Conservation (phyloP, 2,329 filamentous ascomycete genomes). For the Trichoderma harzianum region DNA sequence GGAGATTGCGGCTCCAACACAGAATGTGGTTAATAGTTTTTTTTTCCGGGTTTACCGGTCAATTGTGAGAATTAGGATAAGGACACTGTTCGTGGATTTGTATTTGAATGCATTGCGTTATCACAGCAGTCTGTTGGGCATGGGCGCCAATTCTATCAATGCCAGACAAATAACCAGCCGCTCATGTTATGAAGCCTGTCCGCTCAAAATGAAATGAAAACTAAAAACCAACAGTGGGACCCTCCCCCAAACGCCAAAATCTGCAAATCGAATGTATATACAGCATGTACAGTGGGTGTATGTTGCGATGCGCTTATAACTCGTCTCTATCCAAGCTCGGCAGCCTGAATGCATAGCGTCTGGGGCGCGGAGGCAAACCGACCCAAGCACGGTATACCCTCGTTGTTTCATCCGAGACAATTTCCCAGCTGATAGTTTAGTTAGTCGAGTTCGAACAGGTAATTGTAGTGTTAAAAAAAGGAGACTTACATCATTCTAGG, state of each 20-base stretch:
- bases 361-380: slow-evolving; percentile 49
- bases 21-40: neutral
- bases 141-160: neutral
- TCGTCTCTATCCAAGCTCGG: slow-evolving; percentile 46
- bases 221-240: neutral
- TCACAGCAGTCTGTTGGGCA: neutral
- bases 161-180: neutral
- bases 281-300: slow-evolving; percentile 1
- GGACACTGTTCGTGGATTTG: neutral
- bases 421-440: slow-evolving; percentile 37
- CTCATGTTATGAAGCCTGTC: neutral
- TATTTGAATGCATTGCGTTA: neutral
- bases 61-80: neutral
- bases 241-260: slow-evolving; percentile 1
- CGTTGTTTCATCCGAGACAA: slow-evolving; percentile 43
- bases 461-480: neutral
- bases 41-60: neutral
- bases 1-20: neutral
- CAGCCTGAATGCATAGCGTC: slow-evolving; percentile 45
- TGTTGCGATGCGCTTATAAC: slow-evolving; percentile 34
- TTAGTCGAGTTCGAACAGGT: neutral
- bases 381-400: slow-evolving; percentile 51
- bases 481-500: slow-evolving; percentile 67
- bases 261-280: slow-evolving; percentile 11
- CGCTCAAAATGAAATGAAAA: neutral